Evolutionary conservation across 768 basidiomycete genomes (phyloP).

Genomic region (Cystobasidium tubakii): DNA sequence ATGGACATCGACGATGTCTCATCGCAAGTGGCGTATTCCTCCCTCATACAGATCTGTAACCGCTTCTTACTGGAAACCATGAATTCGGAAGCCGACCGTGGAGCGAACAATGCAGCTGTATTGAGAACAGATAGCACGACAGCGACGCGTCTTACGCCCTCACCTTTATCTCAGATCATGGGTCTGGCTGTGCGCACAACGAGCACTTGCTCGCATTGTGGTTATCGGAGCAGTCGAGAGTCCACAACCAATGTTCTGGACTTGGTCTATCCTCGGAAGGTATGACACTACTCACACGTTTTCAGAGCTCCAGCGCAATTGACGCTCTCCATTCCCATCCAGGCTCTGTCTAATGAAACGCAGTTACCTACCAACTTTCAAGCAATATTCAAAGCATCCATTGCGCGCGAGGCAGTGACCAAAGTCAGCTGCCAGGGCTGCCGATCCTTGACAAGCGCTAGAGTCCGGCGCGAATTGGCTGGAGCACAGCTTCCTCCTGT

Average conservation of each 20-base stretch:
- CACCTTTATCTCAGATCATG: constrained; percentile 78
- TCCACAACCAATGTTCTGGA: constrained; percentile 78
- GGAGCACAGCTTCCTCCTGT: constrained; percentile 62
- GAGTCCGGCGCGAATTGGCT: constrained; percentile 63
- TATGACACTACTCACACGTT: constrained; percentile 48
- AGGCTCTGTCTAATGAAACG: constrained; percentile 49
- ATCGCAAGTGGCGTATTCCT: constrained; percentile 57
- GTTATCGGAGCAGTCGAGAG: constrained; percentile 65
- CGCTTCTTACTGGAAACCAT: constrained; percentile 85
- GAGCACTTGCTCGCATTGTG: constrained; percentile 70
- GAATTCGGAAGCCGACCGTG: constrained; percentile 57
- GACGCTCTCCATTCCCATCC: not conserved
- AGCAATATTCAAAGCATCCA: constrained; percentile 65
- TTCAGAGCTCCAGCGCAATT: not conserved
- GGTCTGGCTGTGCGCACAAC: constrained; percentile 72
- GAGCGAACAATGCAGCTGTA: constrained; percentile 50
- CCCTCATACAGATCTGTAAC: constrained; percentile 90
- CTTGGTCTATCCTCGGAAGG: constrained; percentile 77
- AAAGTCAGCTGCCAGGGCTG: constrained; percentile 81
- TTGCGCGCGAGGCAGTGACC: constrained; percentile 73
- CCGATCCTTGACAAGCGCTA: constrained; percentile 68
- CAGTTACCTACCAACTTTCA: constrained; percentile 57
- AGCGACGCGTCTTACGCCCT: constrained; percentile 52
- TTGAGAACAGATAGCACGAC: constrained; percentile 42
- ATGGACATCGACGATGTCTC: constrained; percentile 73